phyloP scores from a whole-genome alignment of 1,284 basidiomycete genomes.

The Tylopilus sp. region DNA sequence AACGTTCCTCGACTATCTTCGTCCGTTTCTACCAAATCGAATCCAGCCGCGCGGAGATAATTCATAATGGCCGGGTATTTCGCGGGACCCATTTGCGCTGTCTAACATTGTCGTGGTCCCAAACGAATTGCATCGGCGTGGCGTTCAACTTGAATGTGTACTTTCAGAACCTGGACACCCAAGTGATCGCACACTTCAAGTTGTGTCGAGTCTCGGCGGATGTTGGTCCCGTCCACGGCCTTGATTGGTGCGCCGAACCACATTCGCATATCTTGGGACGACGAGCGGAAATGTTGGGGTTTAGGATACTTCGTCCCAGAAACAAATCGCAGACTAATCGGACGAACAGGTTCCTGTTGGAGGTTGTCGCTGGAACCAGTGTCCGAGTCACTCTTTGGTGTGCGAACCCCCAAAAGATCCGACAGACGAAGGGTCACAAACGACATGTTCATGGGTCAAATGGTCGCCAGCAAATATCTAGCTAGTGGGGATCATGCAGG shows the following conservation, averaged over 20 bases:
- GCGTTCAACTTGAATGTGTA: constrained; percentile 60
- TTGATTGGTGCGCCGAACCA: constrained; percentile 51
- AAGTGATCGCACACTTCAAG: constrained; percentile 49
- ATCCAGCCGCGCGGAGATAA: constrained; percentile 56
- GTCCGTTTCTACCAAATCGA: constrained; percentile 53
- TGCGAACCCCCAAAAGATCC: constrained; percentile 43
- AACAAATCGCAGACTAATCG: constrained; percentile 48
- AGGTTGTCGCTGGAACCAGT: constrained; percentile 57
- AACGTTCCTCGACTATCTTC: constrained; percentile 43
- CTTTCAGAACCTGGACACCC: constrained; percentile 60
- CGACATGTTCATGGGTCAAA: constrained; percentile 56
- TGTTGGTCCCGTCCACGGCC: constrained; percentile 47
- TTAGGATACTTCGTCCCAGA: constrained; percentile 51
- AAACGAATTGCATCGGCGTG: constrained; percentile 57
- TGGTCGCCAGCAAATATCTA: constrained; percentile 57
- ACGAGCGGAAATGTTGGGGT: constrained; percentile 50
- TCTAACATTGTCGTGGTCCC: constrained; percentile 57
- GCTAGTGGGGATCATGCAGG: constrained; percentile 57
- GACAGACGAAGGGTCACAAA: constrained; percentile 48
- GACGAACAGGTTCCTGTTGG: constrained; percentile 49
- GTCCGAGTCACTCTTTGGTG: constrained; percentile 52
- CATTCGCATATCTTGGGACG: constrained; percentile 49
- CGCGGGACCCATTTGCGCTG: constrained; percentile 57
- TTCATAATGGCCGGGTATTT: constrained; percentile 62
- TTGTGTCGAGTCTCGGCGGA: constrained; percentile 45